Base-by-base conservation (phyloP, 345 rosid species). In the Dipteronia dyeriana region DNA sequence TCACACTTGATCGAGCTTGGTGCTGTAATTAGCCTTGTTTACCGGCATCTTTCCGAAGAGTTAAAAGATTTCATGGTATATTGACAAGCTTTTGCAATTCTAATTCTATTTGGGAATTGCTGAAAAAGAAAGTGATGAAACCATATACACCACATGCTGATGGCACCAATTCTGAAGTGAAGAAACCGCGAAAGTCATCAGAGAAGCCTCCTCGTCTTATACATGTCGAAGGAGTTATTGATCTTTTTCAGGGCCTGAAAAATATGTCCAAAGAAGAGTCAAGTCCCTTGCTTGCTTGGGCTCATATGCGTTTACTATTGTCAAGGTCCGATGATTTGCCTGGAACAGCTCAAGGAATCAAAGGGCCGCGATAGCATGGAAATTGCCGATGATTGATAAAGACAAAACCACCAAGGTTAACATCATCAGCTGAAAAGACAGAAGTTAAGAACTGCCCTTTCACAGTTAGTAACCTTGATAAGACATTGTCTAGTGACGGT, bases 291-390 rank as follows among this genome's bases (percentile, higher is more conserved):
- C 90, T 87, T 78, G 88, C 80, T n/a, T 93, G 97, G 98, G 75
- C 80, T 79, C 88, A 71, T 57, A 82, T 95, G 93, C 93, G 82
- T 63, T 59, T 66, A 45, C 79, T 95, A 26, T 71, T 95, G 54
- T 88, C 97, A 38, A 84, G 97, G 78, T 88, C 92, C 0, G 93
- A 93, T 87, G 89, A 94, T 74, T 85, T 95, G 84, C 86, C 92
- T 31, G 95, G 87, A 77, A 90, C 92, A 14, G 87, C 84, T 70
- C 96, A 84, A 79, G 98, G 98, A 82, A 69, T 95, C 54, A 83
- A 85, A 77, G 98, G 83, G 98, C 93, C 71, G 84, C 97, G 1
- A 16, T 87, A 38, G 93, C 88, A 0, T 89, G 94, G 91, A 91
- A 87, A 76, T 53, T 85, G 65, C 66, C 80, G 4, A 67, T 63